phyloP scores from a whole-genome alignment of 192 early-diverging fungal species.

The Allomyces macrogynus region DNA sequence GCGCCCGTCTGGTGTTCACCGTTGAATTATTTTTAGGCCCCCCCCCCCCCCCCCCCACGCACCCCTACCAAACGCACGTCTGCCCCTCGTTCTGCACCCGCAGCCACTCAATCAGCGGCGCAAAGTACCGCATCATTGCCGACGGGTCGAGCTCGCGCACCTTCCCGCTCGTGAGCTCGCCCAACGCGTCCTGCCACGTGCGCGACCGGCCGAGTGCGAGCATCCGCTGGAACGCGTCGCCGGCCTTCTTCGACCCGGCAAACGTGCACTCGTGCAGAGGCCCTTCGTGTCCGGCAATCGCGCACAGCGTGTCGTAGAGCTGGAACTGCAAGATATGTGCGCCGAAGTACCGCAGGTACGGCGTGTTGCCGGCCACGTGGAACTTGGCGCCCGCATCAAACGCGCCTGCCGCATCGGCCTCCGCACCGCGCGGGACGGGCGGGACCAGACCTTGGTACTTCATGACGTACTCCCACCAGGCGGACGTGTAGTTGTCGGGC shows the following conservation, averaged over 20 bases:
- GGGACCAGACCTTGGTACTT: constrained; percentile 9
- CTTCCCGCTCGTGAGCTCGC: constrained; percentile 4
- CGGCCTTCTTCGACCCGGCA: constrained; percentile 13
- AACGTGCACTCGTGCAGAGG: constrained; percentile 17
- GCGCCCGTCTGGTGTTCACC: no score
- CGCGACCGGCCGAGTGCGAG: constrained; percentile 7
- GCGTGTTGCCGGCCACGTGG: constrained; percentile 4
- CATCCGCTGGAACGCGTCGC: constrained; percentile 9
- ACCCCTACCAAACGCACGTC: constrained; percentile 3
- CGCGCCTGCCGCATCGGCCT: constrained; percentile 3
- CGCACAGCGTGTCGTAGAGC: constrained; percentile 11
- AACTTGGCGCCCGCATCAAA: constrained; percentile 13
- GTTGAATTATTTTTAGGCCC: no score
- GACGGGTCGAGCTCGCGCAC: constrained; percentile 10
- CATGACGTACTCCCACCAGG: constrained; percentile 8
- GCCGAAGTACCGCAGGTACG: constrained; percentile 16
- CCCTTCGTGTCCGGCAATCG: constrained; percentile 5
- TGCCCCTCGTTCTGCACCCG: constrained; percentile 8
- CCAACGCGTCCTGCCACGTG: constrained; percentile 12
- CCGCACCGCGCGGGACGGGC: constrained; percentile 4
- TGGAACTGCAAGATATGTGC: constrained; percentile 10
- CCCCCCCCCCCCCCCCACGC: no score
- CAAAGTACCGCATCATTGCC: constrained; percentile 13
- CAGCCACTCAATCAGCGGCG: constrained; percentile 11
- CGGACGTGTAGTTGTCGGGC: constrained; percentile 9